Percentiles rank a stretch among this genome's conserved stretches.
Evolutionary conservation across 495 filamentous ascomycete species (phyloP).

Genomic region (Penicillium tannophilum): DNA sequence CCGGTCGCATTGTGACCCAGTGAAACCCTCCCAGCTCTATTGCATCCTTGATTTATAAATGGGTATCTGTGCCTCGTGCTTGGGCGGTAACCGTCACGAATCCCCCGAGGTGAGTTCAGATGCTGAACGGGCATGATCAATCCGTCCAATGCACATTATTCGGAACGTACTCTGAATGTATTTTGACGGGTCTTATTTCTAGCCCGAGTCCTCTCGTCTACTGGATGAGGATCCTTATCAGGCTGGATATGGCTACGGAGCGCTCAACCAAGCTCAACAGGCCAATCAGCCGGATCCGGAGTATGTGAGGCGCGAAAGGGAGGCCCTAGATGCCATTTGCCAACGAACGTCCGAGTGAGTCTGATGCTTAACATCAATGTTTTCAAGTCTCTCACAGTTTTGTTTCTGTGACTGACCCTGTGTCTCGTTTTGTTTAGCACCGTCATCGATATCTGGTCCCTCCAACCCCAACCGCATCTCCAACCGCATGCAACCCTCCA

Average conservation of each 20-base stretch:
- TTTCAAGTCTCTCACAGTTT: neutral
- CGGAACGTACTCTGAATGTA: constrained; percentile 7
- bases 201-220: constrained; percentile 54
- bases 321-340: constrained; percentile 56
- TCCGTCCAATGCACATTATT: constrained; percentile 22
- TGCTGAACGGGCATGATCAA: neutral
- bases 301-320: constrained; percentile 51
- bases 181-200: constrained; percentile 26
- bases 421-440: constrained; percentile 27
- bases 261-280: constrained; percentile 42
- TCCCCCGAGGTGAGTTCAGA: constrained; percentile 46
- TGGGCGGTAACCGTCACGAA: constrained; percentile 48
- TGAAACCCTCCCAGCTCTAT: neutral
- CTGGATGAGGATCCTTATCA: constrained; percentile 57
- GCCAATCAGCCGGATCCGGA: constrained; percentile 51
- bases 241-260: constrained; percentile 49
- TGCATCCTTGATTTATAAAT: constrained; percentile 34
- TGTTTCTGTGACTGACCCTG: neutral
- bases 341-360: constrained; percentile 56
- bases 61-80: constrained; percentile 55
- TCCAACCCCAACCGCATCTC: constrained; percentile 52
- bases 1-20: constrained; percentile 24
- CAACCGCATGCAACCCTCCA: constrained; percentile 50
- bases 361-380: neutral
- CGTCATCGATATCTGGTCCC: constrained; percentile 54